These are phyloP conservation scores for Boletus rubropictus DNA, from an alignment of 768 basidiomycete species.

Conservation along the genomic window DNA sequence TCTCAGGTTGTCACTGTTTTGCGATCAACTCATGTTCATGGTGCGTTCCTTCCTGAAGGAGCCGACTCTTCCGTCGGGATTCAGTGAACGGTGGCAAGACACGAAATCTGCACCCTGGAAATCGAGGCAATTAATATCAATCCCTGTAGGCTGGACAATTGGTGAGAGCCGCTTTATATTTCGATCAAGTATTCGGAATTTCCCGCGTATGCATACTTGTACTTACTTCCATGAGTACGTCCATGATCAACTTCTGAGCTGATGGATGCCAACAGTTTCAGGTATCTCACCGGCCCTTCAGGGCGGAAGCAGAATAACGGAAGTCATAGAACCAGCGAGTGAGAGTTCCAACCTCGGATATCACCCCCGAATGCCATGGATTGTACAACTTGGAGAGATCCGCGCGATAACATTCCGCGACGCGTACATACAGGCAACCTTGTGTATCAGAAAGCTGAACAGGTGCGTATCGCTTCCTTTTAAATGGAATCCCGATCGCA, in stretches of 20 bases:
- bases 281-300: constrained; percentile 30
- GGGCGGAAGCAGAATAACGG: constrained; percentile 23
- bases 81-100: constrained; percentile 38
- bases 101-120: constrained; percentile 13
- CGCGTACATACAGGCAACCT: constrained; percentile 31
- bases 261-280: not conserved
- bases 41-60: constrained; percentile 33
- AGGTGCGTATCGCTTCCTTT: constrained; percentile 28
- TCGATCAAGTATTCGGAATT: constrained; percentile 43
- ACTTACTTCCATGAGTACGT: constrained; percentile 29
- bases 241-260: not conserved
- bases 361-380: constrained; percentile 20
- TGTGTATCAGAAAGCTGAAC: constrained; percentile 31
- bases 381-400: constrained; percentile 25
- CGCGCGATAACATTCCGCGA: constrained; percentile 21
- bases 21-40: constrained; percentile 8
- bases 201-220: constrained; percentile 26
- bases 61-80: constrained; percentile 31
- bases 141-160: constrained; percentile 24
- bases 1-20: constrained; percentile 21
- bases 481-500: constrained; percentile 18
- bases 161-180: constrained; percentile 32
- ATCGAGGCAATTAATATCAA: constrained; percentile 16
- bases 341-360: constrained; percentile 12
- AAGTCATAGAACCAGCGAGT: constrained; percentile 7